These are phyloP conservation scores for Quercus tomentella DNA, from an alignment of 331 rosid species.

Conservation along the genomic window DNA sequence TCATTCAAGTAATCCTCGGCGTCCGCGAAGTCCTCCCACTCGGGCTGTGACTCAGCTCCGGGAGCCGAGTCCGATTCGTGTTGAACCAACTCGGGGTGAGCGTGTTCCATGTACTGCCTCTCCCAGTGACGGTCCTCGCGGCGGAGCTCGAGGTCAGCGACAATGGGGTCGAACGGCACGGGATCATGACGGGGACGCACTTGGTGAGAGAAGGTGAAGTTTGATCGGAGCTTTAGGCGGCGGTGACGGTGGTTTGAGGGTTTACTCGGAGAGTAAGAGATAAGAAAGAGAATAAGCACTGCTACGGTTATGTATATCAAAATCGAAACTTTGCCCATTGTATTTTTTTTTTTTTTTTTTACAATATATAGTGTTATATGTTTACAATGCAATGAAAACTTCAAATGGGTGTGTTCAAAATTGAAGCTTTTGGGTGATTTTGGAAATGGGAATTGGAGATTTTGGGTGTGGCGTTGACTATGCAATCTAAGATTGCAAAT, in stretches of 20 bases:
- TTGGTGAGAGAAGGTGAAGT: constrained; percentile 52
- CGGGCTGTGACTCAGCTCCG: constrained; percentile 71
- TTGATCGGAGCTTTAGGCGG: constrained; percentile 85
- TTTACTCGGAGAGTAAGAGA: constrained; percentile 57
- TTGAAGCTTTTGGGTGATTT: not conserved
- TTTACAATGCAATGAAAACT: not conserved
- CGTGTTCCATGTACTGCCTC: constrained; percentile 44
- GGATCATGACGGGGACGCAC: constrained; percentile 39
- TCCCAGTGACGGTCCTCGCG: constrained; percentile 90
- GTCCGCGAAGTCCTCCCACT: constrained; percentile 87
- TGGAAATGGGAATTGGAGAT: not conserved
- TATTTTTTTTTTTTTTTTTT: not conserved
- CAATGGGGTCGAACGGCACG: constrained; percentile 78
- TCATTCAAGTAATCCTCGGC: constrained; percentile 90
- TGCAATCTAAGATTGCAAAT: not conserved
- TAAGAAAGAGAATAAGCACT: constrained; percentile 44
- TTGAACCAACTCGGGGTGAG: constrained; percentile 33
- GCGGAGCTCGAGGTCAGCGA: constrained; percentile 85
- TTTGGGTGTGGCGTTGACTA: not conserved
- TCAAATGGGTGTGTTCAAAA: not conserved
- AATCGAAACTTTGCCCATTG: constrained; percentile 61
- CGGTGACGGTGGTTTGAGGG: constrained; percentile 56
- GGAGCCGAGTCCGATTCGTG: constrained; percentile 42
- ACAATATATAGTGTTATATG: not conserved
- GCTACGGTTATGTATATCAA: constrained; percentile 57